phyloP scores from a whole-genome alignment of 148 eudicot genomes.

The Fagopyrum homotropicum region DNA sequence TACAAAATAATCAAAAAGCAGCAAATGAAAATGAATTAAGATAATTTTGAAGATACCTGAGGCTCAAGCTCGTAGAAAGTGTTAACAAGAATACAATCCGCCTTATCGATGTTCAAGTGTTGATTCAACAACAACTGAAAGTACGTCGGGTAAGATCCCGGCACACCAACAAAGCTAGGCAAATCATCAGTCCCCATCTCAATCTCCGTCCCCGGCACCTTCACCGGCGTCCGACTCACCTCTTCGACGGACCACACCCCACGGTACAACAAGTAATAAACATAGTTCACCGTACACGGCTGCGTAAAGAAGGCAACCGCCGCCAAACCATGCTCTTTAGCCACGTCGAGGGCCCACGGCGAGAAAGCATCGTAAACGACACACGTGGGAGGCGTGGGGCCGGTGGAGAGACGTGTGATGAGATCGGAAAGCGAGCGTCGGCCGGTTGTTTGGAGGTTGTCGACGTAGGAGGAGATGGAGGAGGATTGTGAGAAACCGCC shows the following conservation, averaged over 20 bases:
- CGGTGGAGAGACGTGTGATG: not conserved
- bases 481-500: not conserved
- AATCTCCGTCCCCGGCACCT: not conserved
- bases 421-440: not conserved
- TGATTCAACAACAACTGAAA: constrained; percentile 24
- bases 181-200: constrained; percentile 21
- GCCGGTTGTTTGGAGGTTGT: not conserved
- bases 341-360: constrained; percentile 51
- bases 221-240: not conserved
- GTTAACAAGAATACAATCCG: constrained; percentile 35
- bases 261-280: constrained; percentile 30
- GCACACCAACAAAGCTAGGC: constrained; percentile 27
- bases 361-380: constrained; percentile 41
- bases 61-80: constrained; percentile 33
- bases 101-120: constrained; percentile 24
- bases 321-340: constrained; percentile 16
- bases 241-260: constrained; percentile 16
- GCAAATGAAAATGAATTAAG: too few species aligned
- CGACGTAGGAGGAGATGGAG: not conserved
- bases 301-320: constrained; percentile 54
- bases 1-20: too few species aligned
- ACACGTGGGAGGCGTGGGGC: constrained; percentile 1
- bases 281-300: constrained; percentile 28
- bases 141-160: constrained; percentile 16
- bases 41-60: constrained; percentile 21